Evolutionary conservation across 768 basidiomycete species (phyloP).

Genomic region (Tulasnella sp.): DNA sequence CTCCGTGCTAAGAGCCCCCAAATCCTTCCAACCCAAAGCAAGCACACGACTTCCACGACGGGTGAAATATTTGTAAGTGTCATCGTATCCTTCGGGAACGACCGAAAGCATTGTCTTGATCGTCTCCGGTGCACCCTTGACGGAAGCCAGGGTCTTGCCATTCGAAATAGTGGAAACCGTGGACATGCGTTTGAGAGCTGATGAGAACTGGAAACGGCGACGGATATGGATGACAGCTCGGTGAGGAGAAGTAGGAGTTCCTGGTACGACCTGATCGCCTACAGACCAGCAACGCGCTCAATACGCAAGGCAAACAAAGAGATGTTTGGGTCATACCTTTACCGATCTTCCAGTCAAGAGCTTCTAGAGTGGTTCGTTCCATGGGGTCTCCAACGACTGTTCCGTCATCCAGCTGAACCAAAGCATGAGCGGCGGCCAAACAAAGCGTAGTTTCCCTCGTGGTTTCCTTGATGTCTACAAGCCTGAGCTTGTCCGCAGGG

Average conservation of each 20-base stretch:
- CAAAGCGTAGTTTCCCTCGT: conserved; percentile 69
- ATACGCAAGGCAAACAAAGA: background rate
- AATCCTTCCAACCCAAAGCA: conserved; percentile 78
- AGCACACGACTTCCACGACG: conserved; percentile 86
- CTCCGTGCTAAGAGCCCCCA: conserved; percentile 55
- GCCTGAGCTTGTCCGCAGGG: conserved; percentile 42
- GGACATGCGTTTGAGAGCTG: conserved; percentile 94
- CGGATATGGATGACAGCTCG: conserved; percentile 55
- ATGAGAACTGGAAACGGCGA: conserved; percentile 95
- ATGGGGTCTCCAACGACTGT: conserved; percentile 94
- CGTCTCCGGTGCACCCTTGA: conserved; percentile 97
- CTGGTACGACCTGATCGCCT: conserved; percentile 60
- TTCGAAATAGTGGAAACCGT: conserved; percentile 62
- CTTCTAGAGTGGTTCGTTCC: conserved; percentile 93
- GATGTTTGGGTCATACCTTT: conserved; percentile 43
- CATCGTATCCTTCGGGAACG: conserved; percentile 75
- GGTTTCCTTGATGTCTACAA: conserved; percentile 69
- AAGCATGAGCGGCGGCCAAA: conserved; percentile 87
- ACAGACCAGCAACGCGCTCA: conserved; percentile 7
- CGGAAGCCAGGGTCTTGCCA: conserved; percentile 43
- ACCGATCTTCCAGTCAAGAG: conserved; percentile 72
- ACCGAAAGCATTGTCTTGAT: conserved; percentile 71
- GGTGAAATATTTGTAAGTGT: conserved; percentile 90
- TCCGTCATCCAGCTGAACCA: conserved; percentile 89
- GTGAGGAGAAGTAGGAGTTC: conserved; percentile 38